Evolutionary conservation across 371 early-diverging fungal species (phyloP), one percentile per base, ranked within the genome.

Genomic region (Lichtheimia ramosa): DNA sequence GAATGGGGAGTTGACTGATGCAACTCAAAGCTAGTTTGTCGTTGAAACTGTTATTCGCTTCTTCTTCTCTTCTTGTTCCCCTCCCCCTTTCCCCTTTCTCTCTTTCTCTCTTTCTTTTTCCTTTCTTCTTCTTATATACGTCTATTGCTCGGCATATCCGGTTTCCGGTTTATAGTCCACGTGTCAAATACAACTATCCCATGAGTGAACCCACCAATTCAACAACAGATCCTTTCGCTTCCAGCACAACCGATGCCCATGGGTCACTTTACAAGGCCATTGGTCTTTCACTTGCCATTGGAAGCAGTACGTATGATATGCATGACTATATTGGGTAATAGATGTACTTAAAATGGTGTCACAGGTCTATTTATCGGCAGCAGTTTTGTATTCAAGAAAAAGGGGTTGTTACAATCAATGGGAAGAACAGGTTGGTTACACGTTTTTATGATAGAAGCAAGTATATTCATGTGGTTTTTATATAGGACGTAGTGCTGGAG

Each of bases 371-470:
- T 97, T 64, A 96, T 96, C 63, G 98, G 97, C 21, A 70, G 88
- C 39, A 89, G 91, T 59, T 94, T 94, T 73, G 92, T 98, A 39
- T 79, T 98, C 55, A 96, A 96, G 68, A 98, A 98, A 75, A 93
- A 89, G 68, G 98, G 96, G 10, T 82, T 97, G 6, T 66, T 93
- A 50, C 81, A 89, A 67, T 86, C 93, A 1, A 83, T 81, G 56
- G 84, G 78, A 10, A 63, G 77, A 61, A 77, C 83, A 66, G 88
- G 84, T 82, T 23, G 28, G 16, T 27, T 64, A 51, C 3, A 46
- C 2, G 18, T 16, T 46, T n/a, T 0, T n/a, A 46, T 46, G 46
- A 46, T n/a, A 46, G 46, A 18, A 49, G 48, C 28, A 16, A 48
- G 40, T 4, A 23, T 23, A n/a, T 18, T 39, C 25, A 51, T 34